A percentile compares a stretch with the other conserved stretches of the same genome.
Evolutionary conservation across 345 rosid species (phyloP).

Genomic region (Hibiscus trionum): DNA sequence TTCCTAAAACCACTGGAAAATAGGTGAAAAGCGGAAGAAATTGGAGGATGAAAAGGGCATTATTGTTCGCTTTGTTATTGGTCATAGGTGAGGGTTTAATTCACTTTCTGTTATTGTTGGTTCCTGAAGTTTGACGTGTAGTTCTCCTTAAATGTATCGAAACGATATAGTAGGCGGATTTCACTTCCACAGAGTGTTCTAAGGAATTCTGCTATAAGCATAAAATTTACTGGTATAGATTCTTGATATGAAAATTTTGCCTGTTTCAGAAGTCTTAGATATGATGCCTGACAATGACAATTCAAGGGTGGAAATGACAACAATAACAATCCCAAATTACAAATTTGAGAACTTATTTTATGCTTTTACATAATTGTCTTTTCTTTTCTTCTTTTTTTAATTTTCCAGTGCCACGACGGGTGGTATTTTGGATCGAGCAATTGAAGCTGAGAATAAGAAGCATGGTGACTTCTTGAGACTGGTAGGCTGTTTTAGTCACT

Average conservation of each 20-base stretch:
- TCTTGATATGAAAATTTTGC: neutral
- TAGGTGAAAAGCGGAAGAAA: slow-evolving; percentile 78
- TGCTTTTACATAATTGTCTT: neutral
- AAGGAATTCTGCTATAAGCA: neutral
- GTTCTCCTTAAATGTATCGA: neutral
- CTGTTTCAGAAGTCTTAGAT: neutral
- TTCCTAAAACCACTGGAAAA: slow-evolving; percentile 8
- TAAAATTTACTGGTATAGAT: neutral
- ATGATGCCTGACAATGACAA: neutral
- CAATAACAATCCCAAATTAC: neutral
- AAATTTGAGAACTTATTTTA: neutral
- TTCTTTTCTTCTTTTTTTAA: neutral
- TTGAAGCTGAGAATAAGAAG: slow-evolving; percentile 83
- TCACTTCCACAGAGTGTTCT: neutral
- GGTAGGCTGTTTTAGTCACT: slow-evolving; percentile 28
- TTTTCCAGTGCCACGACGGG: slow-evolving; percentile 76
- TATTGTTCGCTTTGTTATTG: slow-evolving; percentile 77
- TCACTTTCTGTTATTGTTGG: neutral
- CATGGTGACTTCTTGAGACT: slow-evolving; percentile 89
- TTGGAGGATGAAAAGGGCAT: slow-evolving; percentile 94
- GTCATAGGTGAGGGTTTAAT: slow-evolving; percentile 53
- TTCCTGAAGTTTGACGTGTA: neutral
- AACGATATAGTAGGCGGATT: neutral
- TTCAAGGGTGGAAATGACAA: neutral
- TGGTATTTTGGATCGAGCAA: slow-evolving; percentile 85